Conservation (phyloP, 768 basidiomycete genomes). For the Tephrocybe sp. region DNA sequence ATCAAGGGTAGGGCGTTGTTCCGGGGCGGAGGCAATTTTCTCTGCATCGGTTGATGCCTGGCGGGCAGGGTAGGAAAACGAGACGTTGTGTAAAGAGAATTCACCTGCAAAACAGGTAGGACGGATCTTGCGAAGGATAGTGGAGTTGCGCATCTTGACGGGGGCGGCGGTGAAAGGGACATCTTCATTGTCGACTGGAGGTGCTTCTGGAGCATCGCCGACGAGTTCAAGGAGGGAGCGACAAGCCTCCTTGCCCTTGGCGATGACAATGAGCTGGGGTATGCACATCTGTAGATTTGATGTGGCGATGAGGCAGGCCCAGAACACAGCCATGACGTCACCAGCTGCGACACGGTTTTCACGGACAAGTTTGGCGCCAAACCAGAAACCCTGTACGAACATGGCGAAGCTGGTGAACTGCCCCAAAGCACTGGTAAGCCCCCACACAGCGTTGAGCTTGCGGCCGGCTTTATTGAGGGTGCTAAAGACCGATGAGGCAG, state of each 20-base stretch:
- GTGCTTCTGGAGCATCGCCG: slow-evolving; percentile 36
- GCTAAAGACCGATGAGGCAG: slow-evolving; percentile 42
- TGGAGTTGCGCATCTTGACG: slow-evolving; percentile 38
- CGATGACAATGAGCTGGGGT: slow-evolving; percentile 72
- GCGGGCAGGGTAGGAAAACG: slow-evolving; percentile 83
- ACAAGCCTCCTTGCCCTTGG: slow-evolving; percentile 84
- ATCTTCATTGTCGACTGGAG: slow-evolving; percentile 6
- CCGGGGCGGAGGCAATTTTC: slow-evolving; percentile 49
- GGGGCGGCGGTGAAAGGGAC: slow-evolving; percentile 3
- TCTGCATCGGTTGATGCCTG: slow-evolving; percentile 15
- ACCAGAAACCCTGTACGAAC: slow-evolving; percentile 99
- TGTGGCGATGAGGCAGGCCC: slow-evolving; percentile 92
- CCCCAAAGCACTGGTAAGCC: slow-evolving; percentile 56
- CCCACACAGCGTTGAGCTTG: slow-evolving; percentile 72
- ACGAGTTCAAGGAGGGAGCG: slow-evolving; percentile 62
- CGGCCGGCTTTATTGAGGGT: slow-evolving; percentile 45
- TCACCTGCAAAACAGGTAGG: slow-evolving; percentile 71
- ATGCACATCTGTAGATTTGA: slow-evolving; percentile 86
- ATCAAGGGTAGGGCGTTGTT: slow-evolving; percentile 51
- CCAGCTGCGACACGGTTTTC: slow-evolving; percentile 66
- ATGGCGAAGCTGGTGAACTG: slow-evolving; percentile 87
- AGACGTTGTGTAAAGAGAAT: slow-evolving; percentile 67
- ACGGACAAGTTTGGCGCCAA: slow-evolving; percentile 85
- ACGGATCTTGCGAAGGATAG: slow-evolving; percentile 56
- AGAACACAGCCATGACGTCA: slow-evolving; percentile 94